Base-by-base conservation (phyloP, 2,329 filamentous ascomycete species). In the Trichoderma lentiforme region DNA sequence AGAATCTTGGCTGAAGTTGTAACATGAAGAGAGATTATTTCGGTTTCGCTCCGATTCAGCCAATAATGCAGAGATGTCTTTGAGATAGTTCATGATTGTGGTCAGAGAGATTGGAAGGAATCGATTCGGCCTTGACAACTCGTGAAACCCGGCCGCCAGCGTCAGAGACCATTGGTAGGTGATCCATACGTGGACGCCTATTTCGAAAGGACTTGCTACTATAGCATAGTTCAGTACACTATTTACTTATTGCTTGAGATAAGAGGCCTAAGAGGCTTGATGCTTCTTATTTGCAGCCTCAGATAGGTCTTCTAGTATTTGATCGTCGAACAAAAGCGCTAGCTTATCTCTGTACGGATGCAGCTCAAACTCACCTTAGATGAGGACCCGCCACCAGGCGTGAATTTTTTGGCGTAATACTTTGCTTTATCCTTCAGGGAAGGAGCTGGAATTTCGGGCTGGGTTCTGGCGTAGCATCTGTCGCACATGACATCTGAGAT, bases 341-440 rank as follows among this genome's bases (percentile, higher is more conserved):
- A 1, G 32, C 28, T 18, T 64, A 11, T 47, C 12, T 24, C 15
- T 26, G 15, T 30, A 43, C 9, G 30, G 28, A 56, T 18, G 15
- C 24, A 36, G 4, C 36, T 39, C 30, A 69, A 61, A 51, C 66
- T 26, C 60, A 71, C 68, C 60, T 71, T 26, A 5, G 58, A 64
- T 47, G 68, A 71, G 7, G 58, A 32, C 4, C 58, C 58, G 21
- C 43, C 43, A 1, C 47, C 36, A 15, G 60, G 60, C 14, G 15
- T 57, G 14, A 64, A 39, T n/a, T 57, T 71, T 57, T 39, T 63
- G 30, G 68, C 68, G 24, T 57, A 57, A 14, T 71, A 18, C 32
- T 71, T 71, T 56, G 68, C 68, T 32, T 64, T 71, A 47, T 64
- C 30, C 60, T 57, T 64, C 24, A 71, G 21, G 5, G 68, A 28